Evolutionary conservation across 1,139 yeast species (phyloP), one percentile per base, ranked within the genome.

Genomic region (Starmera stellimalicola): DNA sequence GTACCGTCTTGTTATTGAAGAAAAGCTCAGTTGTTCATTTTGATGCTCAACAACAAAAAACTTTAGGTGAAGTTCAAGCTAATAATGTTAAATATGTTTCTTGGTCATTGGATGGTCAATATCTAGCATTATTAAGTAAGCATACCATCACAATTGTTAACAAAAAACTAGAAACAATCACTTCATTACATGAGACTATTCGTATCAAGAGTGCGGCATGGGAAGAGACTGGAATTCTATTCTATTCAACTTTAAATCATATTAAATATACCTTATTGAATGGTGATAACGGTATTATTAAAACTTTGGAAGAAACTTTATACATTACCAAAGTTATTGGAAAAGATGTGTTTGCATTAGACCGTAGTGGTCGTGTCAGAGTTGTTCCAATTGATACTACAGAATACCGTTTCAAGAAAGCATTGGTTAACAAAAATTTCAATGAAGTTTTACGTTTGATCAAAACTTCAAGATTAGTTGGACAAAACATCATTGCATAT

Each of bases 201-300:
- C 73, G 98, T 58, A 85, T 93, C 52, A 93, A 93, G 66, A 80
- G 94, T 63, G 97, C 96, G 32, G 87, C 95, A 10, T 93, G 97
- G 97, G 98, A 91, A 57, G 96, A 87, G 49, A 68, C 84, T 31
- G 93, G 93, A 31, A 94, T 93, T 26, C 70, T 93, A 55, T 70
- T 93, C 47, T 93, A 88, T 60, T 81, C 96, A 18, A 93, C 99
- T 16, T 70, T 93, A 55, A 91, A 91, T 62, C 99, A 93, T 57
- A 81, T 93, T 62, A 91, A 91, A 62, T 93, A 91, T 60, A 80
- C 94, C 32, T 67, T 93, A 51, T 68, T 88, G 54, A 91, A 88
- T 53, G 98, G 98, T 48, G 98, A 93, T 54, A 77, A 69, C 49
- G 98, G 98, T 48, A 87, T 93, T 37, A 82, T 93, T 49, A 85